Conservation (phyloP, 345 rosid genomes). For the Ceriops tagal region DNA sequence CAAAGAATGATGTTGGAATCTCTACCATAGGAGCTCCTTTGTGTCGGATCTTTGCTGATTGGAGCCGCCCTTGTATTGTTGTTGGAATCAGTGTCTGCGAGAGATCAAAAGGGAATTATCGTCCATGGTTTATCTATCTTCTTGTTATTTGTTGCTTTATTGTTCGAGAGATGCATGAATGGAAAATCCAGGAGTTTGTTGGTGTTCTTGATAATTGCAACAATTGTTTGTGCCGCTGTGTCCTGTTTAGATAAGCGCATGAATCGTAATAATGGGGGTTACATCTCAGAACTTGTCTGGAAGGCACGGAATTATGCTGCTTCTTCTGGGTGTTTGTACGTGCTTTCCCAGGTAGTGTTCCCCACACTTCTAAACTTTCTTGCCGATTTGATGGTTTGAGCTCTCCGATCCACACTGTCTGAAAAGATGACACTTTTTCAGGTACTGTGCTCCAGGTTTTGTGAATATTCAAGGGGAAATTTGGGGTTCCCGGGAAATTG, state of each 20-base stretch:
- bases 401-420: too few relatives aligned
- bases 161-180: not conserved
- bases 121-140: not conserved
- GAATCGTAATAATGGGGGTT: not conserved
- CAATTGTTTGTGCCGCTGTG: conserved; percentile 4
- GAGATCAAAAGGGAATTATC: not conserved
- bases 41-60: conserved; percentile 9
- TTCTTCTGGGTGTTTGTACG: conserved; percentile 10
- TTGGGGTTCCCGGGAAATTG: too few relatives aligned
- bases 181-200: conserved; percentile 5
- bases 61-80: conserved; percentile 11
- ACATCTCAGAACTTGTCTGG: conserved; percentile 8
- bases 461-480: too few relatives aligned
- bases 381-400: not conserved
- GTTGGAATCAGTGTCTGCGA: conserved; percentile 14
- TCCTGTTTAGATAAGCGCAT: not conserved
- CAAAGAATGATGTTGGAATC: not conserved
- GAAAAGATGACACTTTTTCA: too few relatives aligned
- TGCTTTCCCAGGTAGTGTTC: conserved; percentile 10
- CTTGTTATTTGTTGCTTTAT: conserved; percentile 5
- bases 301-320: conserved; percentile 14
- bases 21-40: conserved; percentile 3
- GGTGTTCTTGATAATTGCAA: conserved; percentile 2
- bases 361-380: not conserved
- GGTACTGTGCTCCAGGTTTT: too few relatives aligned